phyloP scores from a whole-genome alignment of 78 protist genomes.

The Isochrysis galbana region DNA sequence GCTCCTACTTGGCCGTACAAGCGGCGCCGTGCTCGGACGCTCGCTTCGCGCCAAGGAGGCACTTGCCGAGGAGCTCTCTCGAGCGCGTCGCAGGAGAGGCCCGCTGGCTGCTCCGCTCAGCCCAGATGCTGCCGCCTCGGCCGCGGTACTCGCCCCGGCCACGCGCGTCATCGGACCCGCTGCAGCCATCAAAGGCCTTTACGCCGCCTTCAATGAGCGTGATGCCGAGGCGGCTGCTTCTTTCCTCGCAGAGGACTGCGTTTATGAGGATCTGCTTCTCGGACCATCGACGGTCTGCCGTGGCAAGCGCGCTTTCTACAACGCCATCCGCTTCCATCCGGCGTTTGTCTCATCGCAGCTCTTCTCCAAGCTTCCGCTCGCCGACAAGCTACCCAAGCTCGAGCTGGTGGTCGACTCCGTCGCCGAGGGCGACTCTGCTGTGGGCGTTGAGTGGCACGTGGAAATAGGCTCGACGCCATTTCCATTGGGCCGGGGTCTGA shows the following conservation, averaged over 20 bases:
- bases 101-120: neutral
- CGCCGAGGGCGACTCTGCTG: neutral
- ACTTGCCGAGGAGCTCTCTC: no score
- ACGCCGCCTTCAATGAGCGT: conserved; percentile 45
- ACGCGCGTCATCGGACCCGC: no score
- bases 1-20: no score
- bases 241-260: conserved; percentile 41
- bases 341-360: neutral
- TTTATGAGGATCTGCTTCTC: conserved; percentile 40
- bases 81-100: neutral
- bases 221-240: neutral
- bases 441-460: conserved; percentile 53
- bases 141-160: neutral
- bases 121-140: neutral
- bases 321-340: neutral
- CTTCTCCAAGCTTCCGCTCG: neutral
- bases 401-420: neutral
- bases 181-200: conserved; percentile 11
- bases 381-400: neutral
- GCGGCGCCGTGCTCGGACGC: no score
- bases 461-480: neutral
- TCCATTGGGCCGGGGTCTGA: conserved; percentile 32
- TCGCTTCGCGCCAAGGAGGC: no score
- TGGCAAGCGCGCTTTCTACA: neutral
- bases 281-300: conserved; percentile 28